Base-by-base conservation (phyloP, 2,329 filamentous ascomycete species). In the Trichoderma sp. region DNA sequence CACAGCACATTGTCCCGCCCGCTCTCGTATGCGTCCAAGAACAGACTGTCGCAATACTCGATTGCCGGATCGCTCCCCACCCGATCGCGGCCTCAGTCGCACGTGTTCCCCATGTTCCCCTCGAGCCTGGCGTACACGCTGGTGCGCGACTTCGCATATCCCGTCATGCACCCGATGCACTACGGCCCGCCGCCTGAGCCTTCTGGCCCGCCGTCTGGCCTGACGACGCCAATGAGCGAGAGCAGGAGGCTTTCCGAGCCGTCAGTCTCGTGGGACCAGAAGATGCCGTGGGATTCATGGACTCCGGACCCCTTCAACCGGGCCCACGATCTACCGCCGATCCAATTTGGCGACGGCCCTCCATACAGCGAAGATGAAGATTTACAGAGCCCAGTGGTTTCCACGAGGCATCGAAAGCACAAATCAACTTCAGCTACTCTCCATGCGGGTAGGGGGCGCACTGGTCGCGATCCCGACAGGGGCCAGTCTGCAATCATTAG, bases 281-380 rank as follows among this genome's bases (percentile, higher is more conserved):
- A 89, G 76, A 88, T 85, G 77, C 84, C 84, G 39, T 90, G 88
- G 88, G 87, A 88, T 57, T 83, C 83, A 30, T 89, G 88, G 86
- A 78, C 82, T 70, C 75, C 86, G 77, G 82, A 87, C 75, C 81
- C 86, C 39, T 86, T 88, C 73, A 87, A 85, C 74, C 91, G 87
- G 68, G 89, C 87, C 28, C 88, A 93, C 75, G 92, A 95, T 77
- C 85, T 97, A 17, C 91, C 93, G 11, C 92, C 93, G 23, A 94
- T 96, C 79, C 89, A 93, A 63, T 95, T 96, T 76, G 93, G 90
- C 4, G 94, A 96, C 78, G 95, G 95, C 0, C 95, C 95, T 26
- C 95, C 95, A 3, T 98, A 94, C 84, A 97, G 94, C 81, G 95
- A 98, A 82, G 95, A 98, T 78, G 94, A 98, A 76, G 96, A 98